Base-by-base conservation (phyloP, 2,329 filamentous ascomycete genomes). In the Fusarium clavum region DNA sequence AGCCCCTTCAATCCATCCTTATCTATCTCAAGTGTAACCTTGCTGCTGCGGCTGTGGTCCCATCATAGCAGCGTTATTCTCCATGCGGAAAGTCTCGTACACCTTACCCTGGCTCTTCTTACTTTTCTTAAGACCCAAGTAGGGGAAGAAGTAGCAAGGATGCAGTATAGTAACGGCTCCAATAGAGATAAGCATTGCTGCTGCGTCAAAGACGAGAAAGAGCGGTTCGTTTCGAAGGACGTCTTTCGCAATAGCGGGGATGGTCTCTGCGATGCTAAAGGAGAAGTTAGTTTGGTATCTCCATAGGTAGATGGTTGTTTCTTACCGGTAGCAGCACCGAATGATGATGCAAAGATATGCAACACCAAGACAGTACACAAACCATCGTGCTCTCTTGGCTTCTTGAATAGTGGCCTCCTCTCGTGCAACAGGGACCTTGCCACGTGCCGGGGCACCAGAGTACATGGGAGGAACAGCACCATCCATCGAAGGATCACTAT, bases 321-420 rank as follows among this genome's bases (percentile, higher is more conserved):
- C 58, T 54, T 61, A 70, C 69, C 69, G 65, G 18, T 72, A 72
- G 29, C 40, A 20, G 3, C 69, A 72, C 20, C 69, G 69, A 22
- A 72, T 57, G 4, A 72, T 70, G 24, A 72, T 72, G 11, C 57
- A 57, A 8, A 43, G 20, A 24, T 72, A 72, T 3, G 69, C 56
- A 5, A 72, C 6, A 4, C 57, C 55, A 5, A 72, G 41, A 3
- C 66, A 70, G 27, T 67, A 70, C 11, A 70, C 48, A 49, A 72
- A 72, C 22, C 43, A 44, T 8, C 54, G 46, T 9, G 49, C 57
- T 16, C 13, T 64, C 4, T 38, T 55, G 2, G 64, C 68, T n/a
- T 71, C 69, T 30, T 58, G 47, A 1, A 11, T 11, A 9, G 68
- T 71, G 6, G 69, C 69, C 32, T 71, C 60, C 2, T 53, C 53